A percentile compares a stretch with the other conserved stretches of the same genome.
These are phyloP conservation scores for Scheffersomyces quercinus DNA, from an alignment of 1,139 yeast species.

Conservation along the genomic window DNA sequence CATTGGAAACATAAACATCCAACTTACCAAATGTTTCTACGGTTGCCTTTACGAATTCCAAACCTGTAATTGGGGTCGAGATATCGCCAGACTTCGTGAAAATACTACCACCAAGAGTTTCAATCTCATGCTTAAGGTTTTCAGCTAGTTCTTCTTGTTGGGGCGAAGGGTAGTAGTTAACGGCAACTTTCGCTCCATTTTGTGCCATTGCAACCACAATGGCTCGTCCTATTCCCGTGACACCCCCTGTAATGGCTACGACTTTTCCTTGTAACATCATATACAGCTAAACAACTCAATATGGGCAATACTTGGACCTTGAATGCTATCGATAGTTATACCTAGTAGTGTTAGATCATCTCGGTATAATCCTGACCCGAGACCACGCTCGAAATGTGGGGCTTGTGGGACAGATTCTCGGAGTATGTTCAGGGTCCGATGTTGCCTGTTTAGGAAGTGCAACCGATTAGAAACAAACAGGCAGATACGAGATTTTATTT, in stretches of 20 bases:
- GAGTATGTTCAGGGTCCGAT: too few species aligned
- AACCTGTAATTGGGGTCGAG: constrained; percentile 36
- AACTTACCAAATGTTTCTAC: constrained; percentile 39
- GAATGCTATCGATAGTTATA: too few species aligned
- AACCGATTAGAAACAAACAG: too few species aligned
- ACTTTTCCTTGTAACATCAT: constrained; percentile 22
- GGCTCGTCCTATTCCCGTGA: constrained; percentile 40
- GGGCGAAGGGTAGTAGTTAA: constrained; percentile 3
- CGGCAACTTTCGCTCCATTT: constrained; percentile 2
- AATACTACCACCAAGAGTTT: constrained; percentile 16
- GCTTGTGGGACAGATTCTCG: too few species aligned
- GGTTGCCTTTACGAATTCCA: constrained; percentile 29
- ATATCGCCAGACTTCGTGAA: constrained; percentile 45
- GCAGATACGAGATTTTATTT: too few species aligned
- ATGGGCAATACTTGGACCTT: too few species aligned
- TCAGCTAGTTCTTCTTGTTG: constrained; percentile 19
- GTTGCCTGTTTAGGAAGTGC: too few species aligned
- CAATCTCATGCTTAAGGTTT: constrained; percentile 22
- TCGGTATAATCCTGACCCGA: too few species aligned
- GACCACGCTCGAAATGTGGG: too few species aligned
- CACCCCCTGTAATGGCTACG: constrained; percentile 39
- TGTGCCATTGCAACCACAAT: constrained; percentile 31
- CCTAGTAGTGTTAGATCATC: too few species aligned
- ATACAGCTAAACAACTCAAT: too few species aligned
- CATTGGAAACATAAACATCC: constrained; percentile 46